Percentiles rank a stretch among this genome's conserved stretches.
These are phyloP conservation scores for Candida qinlingensis DNA, from an alignment of 805 yeast genomes.

Conservation along the genomic window DNA sequence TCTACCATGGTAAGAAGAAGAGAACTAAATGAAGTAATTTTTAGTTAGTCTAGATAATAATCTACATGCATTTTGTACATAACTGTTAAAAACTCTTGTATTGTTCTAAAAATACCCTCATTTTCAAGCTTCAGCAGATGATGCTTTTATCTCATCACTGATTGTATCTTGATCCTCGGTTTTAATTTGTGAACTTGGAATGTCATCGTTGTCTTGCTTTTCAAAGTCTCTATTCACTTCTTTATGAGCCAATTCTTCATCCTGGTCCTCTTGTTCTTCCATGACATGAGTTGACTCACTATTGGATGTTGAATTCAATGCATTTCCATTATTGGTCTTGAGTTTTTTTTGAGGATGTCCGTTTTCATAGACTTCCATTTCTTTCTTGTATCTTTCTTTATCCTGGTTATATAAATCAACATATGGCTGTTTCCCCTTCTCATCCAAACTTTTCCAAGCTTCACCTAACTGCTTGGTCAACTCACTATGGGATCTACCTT, in stretches of 20 bases:
- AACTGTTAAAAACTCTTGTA: too few relatives aligned
- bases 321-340: conserved; percentile 3
- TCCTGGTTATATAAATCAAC: conserved; percentile 75
- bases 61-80: too few relatives aligned
- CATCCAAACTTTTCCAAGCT: conserved; percentile 73
- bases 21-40: not conserved
- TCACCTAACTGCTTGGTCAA: conserved; percentile 76
- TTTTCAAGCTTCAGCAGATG: too few relatives aligned
- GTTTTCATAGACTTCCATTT: conserved; percentile 51
- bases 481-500: conserved; percentile 48
- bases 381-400: conserved; percentile 65
- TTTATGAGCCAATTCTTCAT: conserved; percentile 22
- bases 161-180: too few relatives aligned
- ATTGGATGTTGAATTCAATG: not conserved
- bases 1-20: conserved; percentile 60
- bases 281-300: not conserved
- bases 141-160: too few relatives aligned
- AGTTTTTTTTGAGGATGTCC: conserved; percentile 5
- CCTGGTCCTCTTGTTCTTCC: not conserved
- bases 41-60: too few relatives aligned
- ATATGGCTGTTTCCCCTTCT: conserved; percentile 67
- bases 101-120: too few relatives aligned
- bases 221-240: not conserved
- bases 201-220: not conserved
- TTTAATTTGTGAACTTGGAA: too few relatives aligned